Conservation (phyloP, 1,284 basidiomycete genomes). For the Vanrija humicola region DNA sequence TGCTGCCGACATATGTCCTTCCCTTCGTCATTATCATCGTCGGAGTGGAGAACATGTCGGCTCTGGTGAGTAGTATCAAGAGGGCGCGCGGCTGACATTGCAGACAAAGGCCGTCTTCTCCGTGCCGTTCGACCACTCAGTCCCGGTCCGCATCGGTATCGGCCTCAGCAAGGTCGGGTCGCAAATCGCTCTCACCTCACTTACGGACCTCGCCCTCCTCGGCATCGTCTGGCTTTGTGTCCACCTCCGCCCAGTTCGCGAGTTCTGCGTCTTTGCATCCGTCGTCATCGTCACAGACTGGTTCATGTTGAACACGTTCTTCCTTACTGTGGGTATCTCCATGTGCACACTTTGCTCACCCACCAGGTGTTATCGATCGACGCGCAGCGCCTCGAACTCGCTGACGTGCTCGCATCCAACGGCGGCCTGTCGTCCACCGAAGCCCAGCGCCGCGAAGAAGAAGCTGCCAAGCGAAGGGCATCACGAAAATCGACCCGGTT, state of each 20-base stretch:
- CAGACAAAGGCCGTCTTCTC: constrained; percentile 84
- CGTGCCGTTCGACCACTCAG: constrained; percentile 82
- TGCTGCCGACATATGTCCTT: constrained; percentile 58
- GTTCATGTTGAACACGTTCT: constrained; percentile 61
- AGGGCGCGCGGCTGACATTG: not conserved
- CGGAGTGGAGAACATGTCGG: constrained; percentile 96
- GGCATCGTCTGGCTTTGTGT: constrained; percentile 73
- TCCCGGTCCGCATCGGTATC: constrained; percentile 85
- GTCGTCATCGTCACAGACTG: constrained; percentile 93
- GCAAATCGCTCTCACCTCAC: constrained; percentile 85
- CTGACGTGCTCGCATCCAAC: constrained; percentile 38
- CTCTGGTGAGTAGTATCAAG: constrained; percentile 59
- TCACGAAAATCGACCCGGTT: not conserved
- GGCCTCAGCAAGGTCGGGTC: constrained; percentile 83
- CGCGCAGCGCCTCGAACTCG: constrained; percentile 54
- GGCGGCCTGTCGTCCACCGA: constrained; percentile 10
- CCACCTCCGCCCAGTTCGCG: constrained; percentile 70
- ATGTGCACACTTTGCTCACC: not conserved
- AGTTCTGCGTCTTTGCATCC: constrained; percentile 90
- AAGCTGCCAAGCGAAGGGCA: constrained; percentile 5
- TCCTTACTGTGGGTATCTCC: constrained; percentile 49
- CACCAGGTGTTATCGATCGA: constrained; percentile 53
- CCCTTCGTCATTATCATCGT: constrained; percentile 94
- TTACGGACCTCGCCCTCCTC: constrained; percentile 78
- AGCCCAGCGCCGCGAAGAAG: constrained; percentile 12